phyloP scores from a whole-genome alignment of 169 alveolate species.

The Cryptosporidium bovis region DNA sequence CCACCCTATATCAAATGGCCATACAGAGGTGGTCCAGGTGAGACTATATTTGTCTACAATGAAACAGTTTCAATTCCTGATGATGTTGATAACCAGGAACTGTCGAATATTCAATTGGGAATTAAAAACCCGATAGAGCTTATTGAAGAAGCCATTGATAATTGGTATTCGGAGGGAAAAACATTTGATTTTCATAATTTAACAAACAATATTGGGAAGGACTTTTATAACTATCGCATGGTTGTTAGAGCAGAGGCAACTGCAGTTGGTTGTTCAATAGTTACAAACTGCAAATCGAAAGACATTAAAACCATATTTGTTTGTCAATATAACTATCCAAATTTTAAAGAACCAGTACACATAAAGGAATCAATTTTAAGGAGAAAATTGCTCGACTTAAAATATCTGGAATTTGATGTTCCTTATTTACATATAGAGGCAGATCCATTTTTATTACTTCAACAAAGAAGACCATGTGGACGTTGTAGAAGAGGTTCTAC shows the following conservation, averaged over 20 bases:
- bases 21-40: conserved; percentile 73
- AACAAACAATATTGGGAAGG: conserved; percentile 45
- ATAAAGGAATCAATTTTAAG: conserved; percentile 45
- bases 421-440: conserved; percentile 65
- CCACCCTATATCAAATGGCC: conserved; percentile 75
- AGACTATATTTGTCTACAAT: conserved; percentile 20
- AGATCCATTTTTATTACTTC: conserved; percentile 66
- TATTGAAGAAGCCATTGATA: conserved; percentile 39
- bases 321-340: conserved; percentile 73
- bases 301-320: conserved; percentile 32
- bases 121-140: conserved; percentile 16
- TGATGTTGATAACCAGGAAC: conserved; percentile 60
- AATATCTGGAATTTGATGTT: conserved; percentile 36
- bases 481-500: conserved; percentile 74
- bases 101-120: conserved; percentile 43
- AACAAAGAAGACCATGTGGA: conserved; percentile 74
- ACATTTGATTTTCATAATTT: conserved; percentile 32
- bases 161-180: conserved; percentile 57
- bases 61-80: conserved; percentile 54
- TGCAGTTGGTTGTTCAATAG: conserved; percentile 79
- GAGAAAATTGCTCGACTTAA: conserved; percentile 33
- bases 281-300: conserved; percentile 76
- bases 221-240: conserved; percentile 54
- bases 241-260: conserved; percentile 79
- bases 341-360: conserved; percentile 57